Evolutionary conservation across 1,284 basidiomycete species (phyloP).

Genomic region (Retiboletus flavoniger): DNA sequence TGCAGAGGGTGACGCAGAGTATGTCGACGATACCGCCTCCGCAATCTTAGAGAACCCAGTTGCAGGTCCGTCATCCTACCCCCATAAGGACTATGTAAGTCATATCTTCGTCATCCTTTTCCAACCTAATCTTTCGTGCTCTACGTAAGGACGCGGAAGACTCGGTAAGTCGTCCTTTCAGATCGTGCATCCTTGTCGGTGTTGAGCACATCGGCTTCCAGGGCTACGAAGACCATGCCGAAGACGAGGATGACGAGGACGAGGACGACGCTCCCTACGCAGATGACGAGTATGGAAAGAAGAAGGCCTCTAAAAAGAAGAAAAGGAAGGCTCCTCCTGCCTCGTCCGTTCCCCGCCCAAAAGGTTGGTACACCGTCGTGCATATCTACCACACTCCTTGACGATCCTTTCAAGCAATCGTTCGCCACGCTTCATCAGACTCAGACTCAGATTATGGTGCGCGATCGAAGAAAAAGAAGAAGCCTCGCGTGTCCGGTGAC

Average conservation of each 20-base stretch:
- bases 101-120: neutral
- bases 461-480: slow-evolving; percentile 85
- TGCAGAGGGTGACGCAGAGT: slow-evolving; percentile 43
- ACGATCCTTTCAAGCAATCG: slow-evolving; percentile 43
- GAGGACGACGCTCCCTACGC: slow-evolving; percentile 76
- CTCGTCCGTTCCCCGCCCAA: slow-evolving; percentile 51
- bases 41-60: slow-evolving; percentile 32
- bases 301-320: slow-evolving; percentile 66
- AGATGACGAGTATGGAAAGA: slow-evolving; percentile 73
- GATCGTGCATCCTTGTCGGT: slow-evolving; percentile 21
- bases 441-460: slow-evolving; percentile 88
- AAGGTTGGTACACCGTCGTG: slow-evolving; percentile 44
- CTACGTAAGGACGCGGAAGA: slow-evolving; percentile 58
- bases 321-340: slow-evolving; percentile 47
- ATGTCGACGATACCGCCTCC: slow-evolving; percentile 32
- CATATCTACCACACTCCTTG: slow-evolving; percentile 25
- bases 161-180: slow-evolving; percentile 50
- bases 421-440: slow-evolving; percentile 54
- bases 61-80: slow-evolving; percentile 34
- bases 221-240: slow-evolving; percentile 66
- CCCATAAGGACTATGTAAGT: slow-evolving; percentile 30
- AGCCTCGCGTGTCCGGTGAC: slow-evolving; percentile 53
- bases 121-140: slow-evolving; percentile 11
- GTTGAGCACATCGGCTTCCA: slow-evolving; percentile 33
- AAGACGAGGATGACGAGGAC: slow-evolving; percentile 46